Base-by-base conservation (phyloP, 2,329 filamentous ascomycete species). In the Nothophaeocryptopus gaeumannii region DNA sequence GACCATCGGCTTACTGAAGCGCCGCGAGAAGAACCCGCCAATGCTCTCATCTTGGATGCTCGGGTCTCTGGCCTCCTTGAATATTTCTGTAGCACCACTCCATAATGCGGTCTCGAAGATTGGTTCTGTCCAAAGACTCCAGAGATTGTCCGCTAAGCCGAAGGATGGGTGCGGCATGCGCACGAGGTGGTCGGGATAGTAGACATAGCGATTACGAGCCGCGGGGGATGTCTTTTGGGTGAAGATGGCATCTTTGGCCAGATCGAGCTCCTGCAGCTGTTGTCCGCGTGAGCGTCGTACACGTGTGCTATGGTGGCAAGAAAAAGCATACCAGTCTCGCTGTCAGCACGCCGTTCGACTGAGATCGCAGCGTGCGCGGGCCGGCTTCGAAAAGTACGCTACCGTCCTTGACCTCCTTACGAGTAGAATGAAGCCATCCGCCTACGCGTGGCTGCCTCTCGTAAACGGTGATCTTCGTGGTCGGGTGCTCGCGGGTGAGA, bases 181-280 rank as follows among this genome's bases (percentile, higher is more conserved):
- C 45, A 89, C 85, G 29, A 93, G 79, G 63, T 84, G 88, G 66
- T 96, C 87, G 2, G 88, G 88, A 63, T 95, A 95, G 77, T 93
- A 96, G 52, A 97, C 75, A 69, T 85, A 96, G 54, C 90, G 86
- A 64, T 85, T 85, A 47, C 67, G 69, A 8, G 82, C 75, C 45
- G 77, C 76, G 45, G 78, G 71, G 5, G 78, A 75, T 29, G 65
- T 66, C 36, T 71, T 78, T 4, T 69, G 69, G 39, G 76, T 83
- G 61, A 72, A 73, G 44, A 83, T 67, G 30, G 89, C 66, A 50
- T 85, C 72, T 46, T 81, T 67, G 39, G 73, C 59, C 34, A 89
- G 64, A 15, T 74, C 75, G 32, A 89, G 70, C 32, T 80, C 75
- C 53, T 75, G 67, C 47, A 86, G 70, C 84, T 87, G 61, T 34